Percentiles rank a stretch among this genome's conserved stretches.
Evolutionary conservation across 768 basidiomycete species (phyloP).

Genomic region (Collybia sordida): DNA sequence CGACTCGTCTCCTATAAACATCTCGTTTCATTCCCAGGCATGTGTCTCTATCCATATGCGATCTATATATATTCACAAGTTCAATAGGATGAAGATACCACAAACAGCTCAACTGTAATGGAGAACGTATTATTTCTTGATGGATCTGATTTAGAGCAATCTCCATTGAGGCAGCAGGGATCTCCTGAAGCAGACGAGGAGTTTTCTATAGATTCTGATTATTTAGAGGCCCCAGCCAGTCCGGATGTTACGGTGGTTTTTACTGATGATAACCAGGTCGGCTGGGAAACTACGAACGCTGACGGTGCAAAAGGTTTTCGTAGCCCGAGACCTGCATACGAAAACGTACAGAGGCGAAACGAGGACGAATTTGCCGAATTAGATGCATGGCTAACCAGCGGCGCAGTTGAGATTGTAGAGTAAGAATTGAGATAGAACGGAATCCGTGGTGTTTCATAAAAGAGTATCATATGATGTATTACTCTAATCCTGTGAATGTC

Average conservation of each 20-base stretch:
- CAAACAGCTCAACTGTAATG: too few species aligned
- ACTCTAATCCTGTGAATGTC: background rate
- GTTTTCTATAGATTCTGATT: constrained; percentile 30
- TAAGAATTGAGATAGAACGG: background rate
- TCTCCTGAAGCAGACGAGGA: constrained; percentile 17
- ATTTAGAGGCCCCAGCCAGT: constrained; percentile 1
- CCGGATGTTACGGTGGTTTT: constrained; percentile 1
- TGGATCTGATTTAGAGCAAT: too few species aligned
- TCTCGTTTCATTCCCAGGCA: too few species aligned
- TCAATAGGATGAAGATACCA: too few species aligned
- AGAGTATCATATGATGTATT: background rate
- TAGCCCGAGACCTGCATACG: too few species aligned
- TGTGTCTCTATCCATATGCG: too few species aligned
- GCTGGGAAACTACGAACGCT: too few species aligned
- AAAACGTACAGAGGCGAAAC: constrained; percentile 12
- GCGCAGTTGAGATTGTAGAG: constrained; percentile 51
- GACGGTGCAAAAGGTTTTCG: too few species aligned
- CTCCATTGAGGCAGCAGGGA: background rate
- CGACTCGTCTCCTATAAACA: too few species aligned
- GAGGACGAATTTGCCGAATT: constrained; percentile 62
- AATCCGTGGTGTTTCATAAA: background rate
- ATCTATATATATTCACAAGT: too few species aligned
- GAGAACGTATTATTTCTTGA: too few species aligned
- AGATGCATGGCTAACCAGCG: constrained; percentile 69
- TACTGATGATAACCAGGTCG: too few species aligned